These are phyloP conservation scores for Neonothopanus nambi DNA, from an alignment of 1,284 basidiomycete genomes.

Conservation along the genomic window DNA sequence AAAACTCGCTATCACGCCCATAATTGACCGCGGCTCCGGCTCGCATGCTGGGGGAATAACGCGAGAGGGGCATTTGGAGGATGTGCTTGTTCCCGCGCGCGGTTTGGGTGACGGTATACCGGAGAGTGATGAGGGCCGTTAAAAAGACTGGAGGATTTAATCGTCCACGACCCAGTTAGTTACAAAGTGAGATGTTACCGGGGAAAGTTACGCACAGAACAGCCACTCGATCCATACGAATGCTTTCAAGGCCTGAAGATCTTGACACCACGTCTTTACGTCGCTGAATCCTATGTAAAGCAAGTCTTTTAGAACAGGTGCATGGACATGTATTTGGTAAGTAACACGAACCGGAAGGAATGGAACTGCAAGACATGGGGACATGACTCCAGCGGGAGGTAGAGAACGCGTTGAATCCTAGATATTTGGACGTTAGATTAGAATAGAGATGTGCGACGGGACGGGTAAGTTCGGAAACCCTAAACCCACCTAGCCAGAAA, in stretches of 20 bases:
- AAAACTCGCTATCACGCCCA: conserved; percentile 33
- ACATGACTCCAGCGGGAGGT: conserved; percentile 53
- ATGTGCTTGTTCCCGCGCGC: conserved; percentile 49
- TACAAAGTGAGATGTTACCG: conserved; percentile 3
- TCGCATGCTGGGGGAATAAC: conserved; percentile 38
- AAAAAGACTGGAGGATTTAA: conserved; percentile 39
- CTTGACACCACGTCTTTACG: conserved; percentile 51
- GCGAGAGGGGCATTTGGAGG: conserved; percentile 50
- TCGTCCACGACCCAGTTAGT: neutral
- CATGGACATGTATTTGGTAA: conserved; percentile 1
- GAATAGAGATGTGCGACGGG: neutral
- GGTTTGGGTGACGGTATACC: conserved; percentile 44
- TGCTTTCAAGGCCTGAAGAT: conserved; percentile 53
- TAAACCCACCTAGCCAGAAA: conserved; percentile 52
- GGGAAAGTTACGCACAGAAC: conserved; percentile 39
- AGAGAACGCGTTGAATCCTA: conserved; percentile 62
- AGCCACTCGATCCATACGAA: conserved; percentile 62
- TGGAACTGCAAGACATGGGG: conserved; percentile 46
- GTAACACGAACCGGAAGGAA: conserved; percentile 42
- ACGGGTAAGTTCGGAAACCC: neutral
- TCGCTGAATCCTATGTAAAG: conserved; percentile 40
- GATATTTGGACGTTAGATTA: neutral
- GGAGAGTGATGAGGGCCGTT: conserved; percentile 40
- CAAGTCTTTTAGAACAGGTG: neutral
- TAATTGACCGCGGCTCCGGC: conserved; percentile 4